These are phyloP conservation scores for Nepenthes mirabilis DNA, from an alignment of 148 eudicot species.

Conservation along the genomic window DNA sequence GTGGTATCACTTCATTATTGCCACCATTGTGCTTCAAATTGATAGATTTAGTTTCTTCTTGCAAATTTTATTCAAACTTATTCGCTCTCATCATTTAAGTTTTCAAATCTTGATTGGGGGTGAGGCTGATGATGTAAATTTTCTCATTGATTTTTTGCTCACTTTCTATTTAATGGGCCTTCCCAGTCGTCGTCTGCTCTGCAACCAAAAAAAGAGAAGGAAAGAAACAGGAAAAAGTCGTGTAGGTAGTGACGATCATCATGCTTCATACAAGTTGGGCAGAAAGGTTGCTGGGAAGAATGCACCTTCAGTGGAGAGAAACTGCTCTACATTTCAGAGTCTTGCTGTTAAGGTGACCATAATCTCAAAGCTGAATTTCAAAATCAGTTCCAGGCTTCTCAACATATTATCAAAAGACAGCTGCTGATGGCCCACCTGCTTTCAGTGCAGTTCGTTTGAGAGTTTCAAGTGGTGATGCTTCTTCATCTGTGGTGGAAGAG, in stretches of 20 bases:
- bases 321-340: constrained; percentile 22
- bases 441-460: constrained; percentile 21
- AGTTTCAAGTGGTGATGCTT: constrained; percentile 25
- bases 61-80: no score
- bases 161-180: constrained; percentile 29
- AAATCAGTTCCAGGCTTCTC: constrained; percentile 30
- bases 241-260: constrained; percentile 30
- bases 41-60: no score
- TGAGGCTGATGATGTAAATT: neutral
- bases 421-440: constrained; percentile 25
- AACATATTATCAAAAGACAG: constrained; percentile 28
- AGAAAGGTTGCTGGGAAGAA: constrained; percentile 43
- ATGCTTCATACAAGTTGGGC: constrained; percentile 35
- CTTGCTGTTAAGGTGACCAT: constrained; percentile 24
- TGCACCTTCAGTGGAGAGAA: constrained; percentile 30
- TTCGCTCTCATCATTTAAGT: no score
- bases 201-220: constrained; percentile 73
- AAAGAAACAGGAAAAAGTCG: constrained; percentile 44
- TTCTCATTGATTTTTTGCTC: neutral
- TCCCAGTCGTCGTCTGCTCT: constrained; percentile 24
- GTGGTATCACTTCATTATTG: no score
- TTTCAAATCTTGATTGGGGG: neutral
- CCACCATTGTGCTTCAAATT: no score
- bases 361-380: constrained; percentile 7
- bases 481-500: constrained; percentile 11